These are phyloP conservation scores for Populus hybrid DNA, from an alignment of 441 rosid species.

Conservation along the genomic window DNA sequence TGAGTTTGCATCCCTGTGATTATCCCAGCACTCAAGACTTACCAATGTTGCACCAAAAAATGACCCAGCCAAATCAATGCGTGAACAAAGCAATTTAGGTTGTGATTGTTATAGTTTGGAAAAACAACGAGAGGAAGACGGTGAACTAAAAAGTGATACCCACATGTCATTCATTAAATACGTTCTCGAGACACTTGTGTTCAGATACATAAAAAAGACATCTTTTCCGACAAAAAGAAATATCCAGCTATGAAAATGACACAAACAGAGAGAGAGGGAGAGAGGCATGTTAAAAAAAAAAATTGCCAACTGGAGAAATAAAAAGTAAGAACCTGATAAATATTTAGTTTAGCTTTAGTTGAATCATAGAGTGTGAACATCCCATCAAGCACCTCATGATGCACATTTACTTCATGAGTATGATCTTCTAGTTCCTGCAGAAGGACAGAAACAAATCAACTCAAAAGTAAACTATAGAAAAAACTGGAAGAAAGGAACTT, in stretches of 20 bases:
- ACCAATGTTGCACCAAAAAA: too few relatives aligned
- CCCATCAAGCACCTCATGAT: constrained; percentile 82
- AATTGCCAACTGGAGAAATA: neutral
- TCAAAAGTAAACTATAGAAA: neutral
- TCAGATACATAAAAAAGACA: neutral
- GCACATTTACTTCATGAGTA: constrained; percentile 66
- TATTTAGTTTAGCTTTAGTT: constrained; percentile 65
- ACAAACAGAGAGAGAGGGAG: neutral
- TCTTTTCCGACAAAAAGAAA: neutral
- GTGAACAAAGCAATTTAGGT: neutral
- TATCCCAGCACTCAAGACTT: too few relatives aligned
- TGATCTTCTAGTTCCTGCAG: constrained; percentile 85
- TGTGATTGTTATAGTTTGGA: neutral
- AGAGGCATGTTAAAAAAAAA: neutral
- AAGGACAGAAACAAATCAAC: constrained; percentile 8
- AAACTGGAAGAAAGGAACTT: neutral
- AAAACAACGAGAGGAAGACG: neutral
- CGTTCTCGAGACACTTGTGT: neutral
- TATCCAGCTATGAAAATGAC: neutral
- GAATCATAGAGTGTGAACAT: constrained; percentile 89
- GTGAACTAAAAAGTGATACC: too few relatives aligned
- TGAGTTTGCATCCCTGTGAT: neutral
- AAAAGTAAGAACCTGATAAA: constrained; percentile 69
- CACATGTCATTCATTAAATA: neutral
- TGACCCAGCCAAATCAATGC: neutral